phyloP scores from a whole-genome alignment of 805 yeast genomes.

The Ogataea trehalophila region DNA sequence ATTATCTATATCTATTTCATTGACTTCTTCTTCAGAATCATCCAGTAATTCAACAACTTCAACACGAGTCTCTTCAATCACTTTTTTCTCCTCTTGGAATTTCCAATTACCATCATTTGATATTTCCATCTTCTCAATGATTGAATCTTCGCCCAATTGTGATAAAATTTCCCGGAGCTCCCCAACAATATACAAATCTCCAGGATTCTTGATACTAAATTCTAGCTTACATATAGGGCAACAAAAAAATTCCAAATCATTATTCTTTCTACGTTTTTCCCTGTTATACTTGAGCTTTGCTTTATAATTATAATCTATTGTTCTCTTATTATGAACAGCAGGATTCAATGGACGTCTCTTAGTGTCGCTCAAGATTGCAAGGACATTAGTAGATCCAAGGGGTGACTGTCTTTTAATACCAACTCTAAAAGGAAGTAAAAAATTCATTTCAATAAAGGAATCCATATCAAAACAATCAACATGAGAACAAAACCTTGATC shows the following conservation, averaged over 20 bases:
- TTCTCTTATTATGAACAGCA: slow-evolving; percentile 18
- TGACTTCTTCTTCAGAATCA: slow-evolving; percentile 6
- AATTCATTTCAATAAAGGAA: slow-evolving; percentile 26
- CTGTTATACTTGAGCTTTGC: slow-evolving; percentile 13
- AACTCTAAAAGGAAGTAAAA: slow-evolving; percentile 24
- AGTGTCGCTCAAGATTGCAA: slow-evolving; percentile 23
- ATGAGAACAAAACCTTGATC: slow-evolving; percentile 31
- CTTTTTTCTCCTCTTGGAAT: slow-evolving; percentile 7
- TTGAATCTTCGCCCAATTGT: slow-evolving; percentile 11
- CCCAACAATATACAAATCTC: slow-evolving; percentile 30
- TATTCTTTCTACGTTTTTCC: slow-evolving; percentile 16
- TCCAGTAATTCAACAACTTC: slow-evolving; percentile 10
- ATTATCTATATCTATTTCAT: neutral
- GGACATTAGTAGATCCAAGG: slow-evolving; percentile 16
- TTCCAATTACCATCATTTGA: slow-evolving; percentile 26
- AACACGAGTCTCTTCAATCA: slow-evolving; percentile 2
- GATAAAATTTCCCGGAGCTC: slow-evolving; percentile 26
- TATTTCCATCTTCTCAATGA: slow-evolving; percentile 22
- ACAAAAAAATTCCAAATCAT: slow-evolving; percentile 26
- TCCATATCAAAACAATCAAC: slow-evolving; percentile 32
- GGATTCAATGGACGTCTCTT: slow-evolving; percentile 19
- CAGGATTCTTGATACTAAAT: slow-evolving; percentile 27
- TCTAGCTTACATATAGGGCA: slow-evolving; percentile 34
- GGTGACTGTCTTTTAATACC: slow-evolving; percentile 17
- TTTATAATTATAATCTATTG: slow-evolving; percentile 22